phyloP scores from a whole-genome alignment of 148 eudicot species.

The Spergularia bocconei region DNA sequence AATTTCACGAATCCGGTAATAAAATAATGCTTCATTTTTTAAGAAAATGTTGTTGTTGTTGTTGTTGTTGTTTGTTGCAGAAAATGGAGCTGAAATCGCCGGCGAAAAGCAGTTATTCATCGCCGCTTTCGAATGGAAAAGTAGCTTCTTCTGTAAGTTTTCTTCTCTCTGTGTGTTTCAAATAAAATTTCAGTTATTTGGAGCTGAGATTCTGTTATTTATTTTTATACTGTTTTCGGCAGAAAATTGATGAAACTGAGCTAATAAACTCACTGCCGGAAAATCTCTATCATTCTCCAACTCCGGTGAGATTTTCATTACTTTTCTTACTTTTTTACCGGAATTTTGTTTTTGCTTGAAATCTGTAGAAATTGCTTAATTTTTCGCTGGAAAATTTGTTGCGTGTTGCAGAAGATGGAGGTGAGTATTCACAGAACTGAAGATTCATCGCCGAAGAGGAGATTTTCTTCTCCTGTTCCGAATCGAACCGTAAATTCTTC shows the following conservation, averaged over 20 bases:
- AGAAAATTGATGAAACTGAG: slow-evolving; percentile 16
- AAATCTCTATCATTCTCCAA: slow-evolving; percentile 11
- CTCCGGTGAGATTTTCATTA: slow-evolving; percentile 7
- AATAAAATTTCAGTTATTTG: no score
- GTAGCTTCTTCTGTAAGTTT: slow-evolving; percentile 9
- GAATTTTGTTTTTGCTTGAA: no score
- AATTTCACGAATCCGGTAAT: no score
- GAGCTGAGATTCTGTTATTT: no score
- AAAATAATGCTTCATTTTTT: background rate
- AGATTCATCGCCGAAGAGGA: slow-evolving; percentile 8
- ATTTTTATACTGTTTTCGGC: no score
- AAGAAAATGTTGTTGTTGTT: background rate
- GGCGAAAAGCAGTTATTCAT: slow-evolving; percentile 11
- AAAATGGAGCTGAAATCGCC: background rate
- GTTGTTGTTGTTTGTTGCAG: background rate
- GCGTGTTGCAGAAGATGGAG: slow-evolving; percentile 5
- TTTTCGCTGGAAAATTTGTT: background rate
- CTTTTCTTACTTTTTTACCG: no score
- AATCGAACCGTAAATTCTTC: slow-evolving; percentile 19
- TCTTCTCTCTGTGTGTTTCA: background rate
- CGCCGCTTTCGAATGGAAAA: slow-evolving; percentile 7
- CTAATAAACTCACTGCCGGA: slow-evolving; percentile 20
- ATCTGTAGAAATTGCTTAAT: no score
- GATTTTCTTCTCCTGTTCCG: slow-evolving; percentile 2
- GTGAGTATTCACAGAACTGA: slow-evolving; percentile 10